Evolutionary conservation across 805 yeast species (phyloP).

Genomic region (Candida nemodendra): DNA sequence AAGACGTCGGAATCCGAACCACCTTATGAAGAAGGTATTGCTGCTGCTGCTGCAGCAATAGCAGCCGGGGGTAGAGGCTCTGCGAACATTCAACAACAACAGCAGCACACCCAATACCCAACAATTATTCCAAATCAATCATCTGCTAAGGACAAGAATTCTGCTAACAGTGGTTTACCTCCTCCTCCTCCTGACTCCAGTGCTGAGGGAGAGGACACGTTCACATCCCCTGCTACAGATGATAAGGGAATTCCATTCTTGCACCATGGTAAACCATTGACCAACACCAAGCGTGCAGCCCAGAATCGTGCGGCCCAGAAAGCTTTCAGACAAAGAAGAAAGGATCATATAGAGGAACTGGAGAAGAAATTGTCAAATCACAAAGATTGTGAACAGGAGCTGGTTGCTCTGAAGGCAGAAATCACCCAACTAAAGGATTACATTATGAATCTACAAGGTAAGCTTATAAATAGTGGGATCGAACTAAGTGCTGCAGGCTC

Average conservation of each 20-base stretch:
- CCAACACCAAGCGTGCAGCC: conserved; percentile 79
- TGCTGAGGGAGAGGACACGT: background rate
- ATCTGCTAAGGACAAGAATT: conserved; percentile 1
- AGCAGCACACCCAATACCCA: conserved; percentile 5
- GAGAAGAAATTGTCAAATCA: conserved; percentile 68
- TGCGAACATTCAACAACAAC: background rate
- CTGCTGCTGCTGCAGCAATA: conserved; percentile 37
- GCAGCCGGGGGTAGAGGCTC: conserved; percentile 14
- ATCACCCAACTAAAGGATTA: conserved; percentile 72
- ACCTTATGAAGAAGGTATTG: conserved; percentile 17
- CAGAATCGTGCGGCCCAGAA: conserved; percentile 92
- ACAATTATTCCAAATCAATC: conserved; percentile 7
- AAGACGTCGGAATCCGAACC: conserved; percentile 8
- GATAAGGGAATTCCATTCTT: conserved; percentile 16
- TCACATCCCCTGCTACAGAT: conserved; percentile 16
- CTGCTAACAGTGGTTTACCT: conserved; percentile 14
- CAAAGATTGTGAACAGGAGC: conserved; percentile 58
- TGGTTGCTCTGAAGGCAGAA: conserved; percentile 67
- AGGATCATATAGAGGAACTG: conserved; percentile 74
- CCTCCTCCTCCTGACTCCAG: conserved; percentile 9
- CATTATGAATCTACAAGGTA: conserved; percentile 65
- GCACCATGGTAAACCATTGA: conserved; percentile 42
- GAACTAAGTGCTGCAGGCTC: conserved; percentile 2
- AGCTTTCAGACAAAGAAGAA: conserved; percentile 85
- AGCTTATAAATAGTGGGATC: conserved; percentile 44